These are phyloP conservation scores for Thermothielavioides terrestris DNA, from an alignment of 495 filamentous ascomycete species.

Conservation along the genomic window DNA sequence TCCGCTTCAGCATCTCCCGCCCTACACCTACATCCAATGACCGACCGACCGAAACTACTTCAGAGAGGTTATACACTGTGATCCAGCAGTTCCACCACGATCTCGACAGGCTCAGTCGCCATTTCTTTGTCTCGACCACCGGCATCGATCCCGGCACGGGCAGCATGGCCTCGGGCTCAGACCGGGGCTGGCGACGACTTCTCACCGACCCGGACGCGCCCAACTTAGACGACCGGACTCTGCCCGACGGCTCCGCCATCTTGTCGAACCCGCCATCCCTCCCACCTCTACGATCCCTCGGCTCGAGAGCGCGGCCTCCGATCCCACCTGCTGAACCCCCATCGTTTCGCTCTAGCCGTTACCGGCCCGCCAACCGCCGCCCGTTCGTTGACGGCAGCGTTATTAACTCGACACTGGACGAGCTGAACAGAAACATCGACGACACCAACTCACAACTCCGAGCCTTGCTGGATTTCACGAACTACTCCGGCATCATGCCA, in stretches of 20 bases:
- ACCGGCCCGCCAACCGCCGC: constrained; percentile 23
- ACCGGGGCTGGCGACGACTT: constrained; percentile 27
- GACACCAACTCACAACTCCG: constrained; percentile 37
- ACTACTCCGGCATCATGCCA: constrained; percentile 24
- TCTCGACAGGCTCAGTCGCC: constrained; percentile 12
- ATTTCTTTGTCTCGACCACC: neutral
- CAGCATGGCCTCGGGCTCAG: constrained; percentile 34
- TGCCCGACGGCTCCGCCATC: constrained; percentile 10
- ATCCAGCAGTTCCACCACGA: constrained; percentile 36
- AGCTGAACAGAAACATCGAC: constrained; percentile 28
- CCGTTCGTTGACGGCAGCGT: constrained; percentile 25
- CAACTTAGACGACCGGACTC: constrained; percentile 20
- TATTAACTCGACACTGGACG: constrained; percentile 6
- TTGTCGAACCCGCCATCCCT: constrained; percentile 24
- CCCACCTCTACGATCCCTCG: constrained; percentile 35
- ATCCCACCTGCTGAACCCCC: constrained; percentile 13
- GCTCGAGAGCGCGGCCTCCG: constrained; percentile 21
- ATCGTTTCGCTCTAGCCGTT: constrained; percentile 22
- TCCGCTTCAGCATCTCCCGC: neutral
- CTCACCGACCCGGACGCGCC: constrained; percentile 29
- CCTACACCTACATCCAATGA: constrained; percentile 33
- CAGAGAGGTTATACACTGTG: constrained; percentile 36
- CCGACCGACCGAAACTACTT: constrained; percentile 28
- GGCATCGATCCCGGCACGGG: constrained; percentile 8
- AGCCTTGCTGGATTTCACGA: constrained; percentile 38